These are phyloP conservation scores for Gastrolobium bilobum DNA, from an alignment of 306 rosid species.

Conservation along the genomic window DNA sequence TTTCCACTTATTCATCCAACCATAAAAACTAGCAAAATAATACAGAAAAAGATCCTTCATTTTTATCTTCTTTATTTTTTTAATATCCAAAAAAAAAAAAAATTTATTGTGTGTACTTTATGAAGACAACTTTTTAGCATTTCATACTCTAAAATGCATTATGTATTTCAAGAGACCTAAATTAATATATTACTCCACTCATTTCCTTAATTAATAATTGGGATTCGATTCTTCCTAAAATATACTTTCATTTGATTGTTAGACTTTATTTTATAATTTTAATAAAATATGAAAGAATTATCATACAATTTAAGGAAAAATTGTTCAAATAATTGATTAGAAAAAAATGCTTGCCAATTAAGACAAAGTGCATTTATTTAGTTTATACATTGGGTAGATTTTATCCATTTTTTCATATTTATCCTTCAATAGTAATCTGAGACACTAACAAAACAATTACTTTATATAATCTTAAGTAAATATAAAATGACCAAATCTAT, in stretches of 20 bases:
- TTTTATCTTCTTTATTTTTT: no score
- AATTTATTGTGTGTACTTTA: no score
- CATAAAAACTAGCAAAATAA: background rate
- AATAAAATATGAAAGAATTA: background rate
- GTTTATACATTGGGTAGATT: background rate
- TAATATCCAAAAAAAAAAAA: no score
- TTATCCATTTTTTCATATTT: background rate
- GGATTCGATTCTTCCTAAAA: background rate
- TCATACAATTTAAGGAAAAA: background rate
- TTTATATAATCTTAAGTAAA: background rate
- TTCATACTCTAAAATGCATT: background rate
- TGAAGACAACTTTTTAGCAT: background rate
- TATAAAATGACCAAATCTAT: background rate
- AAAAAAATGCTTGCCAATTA: no score
- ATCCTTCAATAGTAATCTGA: background rate
- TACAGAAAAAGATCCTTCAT: background rate
- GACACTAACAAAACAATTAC: background rate
- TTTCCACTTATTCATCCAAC: background rate
- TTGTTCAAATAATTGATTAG: no score
- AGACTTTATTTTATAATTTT: background rate
- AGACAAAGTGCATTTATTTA: background rate
- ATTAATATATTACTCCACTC: background rate
- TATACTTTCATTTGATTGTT: background rate
- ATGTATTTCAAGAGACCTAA: background rate
- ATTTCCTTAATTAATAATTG: background rate